phyloP scores from a whole-genome alignment of 176 grass and related monocot genomes.

The Oryza meridionalis region DNA sequence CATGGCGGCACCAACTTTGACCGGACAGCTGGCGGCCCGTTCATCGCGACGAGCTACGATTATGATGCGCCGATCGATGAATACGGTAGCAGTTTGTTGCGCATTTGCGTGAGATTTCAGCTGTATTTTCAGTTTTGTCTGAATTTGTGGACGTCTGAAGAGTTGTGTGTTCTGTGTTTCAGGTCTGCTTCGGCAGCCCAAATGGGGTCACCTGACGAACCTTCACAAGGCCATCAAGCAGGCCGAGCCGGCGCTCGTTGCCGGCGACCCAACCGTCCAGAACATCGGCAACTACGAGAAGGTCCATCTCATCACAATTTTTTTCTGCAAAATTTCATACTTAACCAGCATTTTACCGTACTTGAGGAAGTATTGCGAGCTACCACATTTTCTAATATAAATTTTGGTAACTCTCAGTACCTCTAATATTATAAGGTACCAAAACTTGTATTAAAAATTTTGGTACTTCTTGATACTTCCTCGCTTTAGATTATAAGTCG shows the following conservation, averaged over 20 bases:
- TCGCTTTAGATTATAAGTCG: too few relatives aligned
- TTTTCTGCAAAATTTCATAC: too few relatives aligned
- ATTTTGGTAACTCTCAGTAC: too few relatives aligned
- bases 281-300: slow-evolving; percentile 77
- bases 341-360: too few relatives aligned
- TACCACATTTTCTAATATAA: too few relatives aligned
- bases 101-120: background rate
- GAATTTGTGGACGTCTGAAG: background rate
- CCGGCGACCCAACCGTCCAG: slow-evolving; percentile 67
- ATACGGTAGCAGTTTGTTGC: slow-evolving; percentile 47
- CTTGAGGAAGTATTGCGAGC: accelerated
- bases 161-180: background rate
- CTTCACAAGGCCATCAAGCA: slow-evolving; percentile 97
- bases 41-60: slow-evolving; percentile 97
- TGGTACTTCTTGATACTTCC: too few relatives aligned
- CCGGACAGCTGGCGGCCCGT: slow-evolving; percentile 84
- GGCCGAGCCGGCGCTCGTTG: slow-evolving; percentile 73
- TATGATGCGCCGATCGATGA: slow-evolving; percentile 96
- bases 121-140: background rate
- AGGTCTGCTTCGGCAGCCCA: slow-evolving; percentile 86
- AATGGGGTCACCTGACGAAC: slow-evolving; percentile 92
- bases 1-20: slow-evolving; percentile 98
- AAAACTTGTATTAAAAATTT: too few relatives aligned
- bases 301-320: slow-evolving; percentile 32
- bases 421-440: too few relatives aligned